Evolutionary conservation across 371 early-diverging fungal species (phyloP).

Genomic region (Dinochytrium kinnereticum): DNA sequence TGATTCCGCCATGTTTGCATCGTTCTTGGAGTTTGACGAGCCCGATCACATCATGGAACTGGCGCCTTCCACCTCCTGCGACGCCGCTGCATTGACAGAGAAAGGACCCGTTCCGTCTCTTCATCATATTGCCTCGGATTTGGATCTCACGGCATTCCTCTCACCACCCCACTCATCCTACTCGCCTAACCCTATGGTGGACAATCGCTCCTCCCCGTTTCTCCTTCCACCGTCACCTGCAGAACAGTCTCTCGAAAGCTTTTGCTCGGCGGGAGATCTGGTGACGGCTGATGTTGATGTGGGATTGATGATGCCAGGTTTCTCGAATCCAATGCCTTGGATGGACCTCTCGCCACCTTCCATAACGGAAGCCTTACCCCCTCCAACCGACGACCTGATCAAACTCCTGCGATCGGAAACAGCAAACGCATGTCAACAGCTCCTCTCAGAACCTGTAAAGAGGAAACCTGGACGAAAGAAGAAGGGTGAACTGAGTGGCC

Average conservation of each 20-base stretch:
- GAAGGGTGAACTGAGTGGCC: slow-evolving; percentile 4
- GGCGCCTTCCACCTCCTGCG: no score
- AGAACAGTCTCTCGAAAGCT: neutral
- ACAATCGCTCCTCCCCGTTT: neutral
- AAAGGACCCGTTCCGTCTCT: no score
- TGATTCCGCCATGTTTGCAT: no score
- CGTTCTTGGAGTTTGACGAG: no score
- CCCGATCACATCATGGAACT: no score
- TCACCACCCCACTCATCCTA: neutral
- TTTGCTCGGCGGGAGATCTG: neutral
- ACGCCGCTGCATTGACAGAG: no score
- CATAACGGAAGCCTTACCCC: neutral
- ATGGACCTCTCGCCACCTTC: neutral
- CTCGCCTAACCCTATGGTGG: neutral
- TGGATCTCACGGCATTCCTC: neutral
- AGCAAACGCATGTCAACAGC: slow-evolving; percentile 18
- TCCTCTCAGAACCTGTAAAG: slow-evolving; percentile 32
- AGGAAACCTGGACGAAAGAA: slow-evolving; percentile 37
- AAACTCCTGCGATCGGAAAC: slow-evolving; percentile 22
- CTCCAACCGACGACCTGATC: neutral
- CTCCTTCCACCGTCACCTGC: neutral
- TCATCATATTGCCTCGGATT: no score
- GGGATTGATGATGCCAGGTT: neutral
- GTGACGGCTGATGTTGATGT: neutral
- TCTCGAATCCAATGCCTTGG: neutral